Base-by-base conservation (phyloP, 2,329 filamentous ascomycete genomes). In the Pseudocercospora fuligena region DNA sequence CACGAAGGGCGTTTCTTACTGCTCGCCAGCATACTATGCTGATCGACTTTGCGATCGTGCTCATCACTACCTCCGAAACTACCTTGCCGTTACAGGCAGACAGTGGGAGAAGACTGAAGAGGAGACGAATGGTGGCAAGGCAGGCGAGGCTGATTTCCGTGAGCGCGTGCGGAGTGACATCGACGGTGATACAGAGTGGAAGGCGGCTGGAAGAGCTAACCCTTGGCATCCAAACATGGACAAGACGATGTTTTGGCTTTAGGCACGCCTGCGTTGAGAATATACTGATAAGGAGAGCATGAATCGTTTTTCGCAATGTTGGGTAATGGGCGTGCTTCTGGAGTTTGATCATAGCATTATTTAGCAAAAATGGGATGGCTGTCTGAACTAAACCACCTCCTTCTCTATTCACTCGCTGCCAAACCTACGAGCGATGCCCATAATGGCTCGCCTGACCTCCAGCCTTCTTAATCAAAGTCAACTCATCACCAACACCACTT, bases 31-130 rank as follows among this genome's bases (percentile, higher is more conserved):
- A 0, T 81, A 81, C 74, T 78, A 78, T 63, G 79, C 80, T 7
- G 78, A 81, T 60, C 73, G 74, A 1, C 74, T 82, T 1, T 81
- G 79, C 66, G 79, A 80, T 16, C 76, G 79, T 1, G 79, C 72
- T 0, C 67, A 73, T 1, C 21, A 19, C n/a, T 80, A 27, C 27
- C 27, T 27, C 27, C 27, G 27, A 27, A 27, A 27, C 27, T 27
- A 27, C 27, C 27, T 27, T 27, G 27, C 27, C 6, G 27, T 27
- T 6, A 27, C 27, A 27, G 27, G 27, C 27, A 27, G 27, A 27
- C 27, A 27, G 27, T 27, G 27, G 6, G 27, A 27, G 27, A 27
- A 27, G 27, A 27, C 27, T 6, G 27, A 27, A 27, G 27, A 27
- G 6, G 43, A 46, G 6, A 25, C 40, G 11, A n/a, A n/a, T 14